A percentile compares a stretch with the other conserved stretches of the same genome.
Conservation (phyloP, 2,329 filamentous ascomycete species). For the Phaeosphaeriaceae sp. region DNA sequence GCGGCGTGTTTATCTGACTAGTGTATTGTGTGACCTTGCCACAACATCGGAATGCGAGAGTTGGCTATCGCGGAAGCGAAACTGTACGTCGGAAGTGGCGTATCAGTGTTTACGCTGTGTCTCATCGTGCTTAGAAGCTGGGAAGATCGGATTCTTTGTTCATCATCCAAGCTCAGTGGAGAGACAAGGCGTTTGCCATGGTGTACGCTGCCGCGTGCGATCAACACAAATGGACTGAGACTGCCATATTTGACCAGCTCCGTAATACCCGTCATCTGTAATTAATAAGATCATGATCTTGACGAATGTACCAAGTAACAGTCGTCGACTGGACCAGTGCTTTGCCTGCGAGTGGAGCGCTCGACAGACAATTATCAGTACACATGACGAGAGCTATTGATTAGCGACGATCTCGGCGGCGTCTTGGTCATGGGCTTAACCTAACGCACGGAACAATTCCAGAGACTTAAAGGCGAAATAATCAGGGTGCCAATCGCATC, state of each 20-base stretch:
- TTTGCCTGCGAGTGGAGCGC: slow-evolving; percentile 15
- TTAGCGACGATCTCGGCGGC: slow-evolving; percentile 32
- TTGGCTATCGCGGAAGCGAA: neutral
- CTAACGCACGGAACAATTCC: slow-evolving; percentile 24
- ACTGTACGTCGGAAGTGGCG: neutral
- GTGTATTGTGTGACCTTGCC: slow-evolving; percentile 11
- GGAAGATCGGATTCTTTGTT: neutral
- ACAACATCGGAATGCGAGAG: slow-evolving; percentile 12
- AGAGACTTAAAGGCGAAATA: neutral
- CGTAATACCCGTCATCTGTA: slow-evolving; percentile 13
- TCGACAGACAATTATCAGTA: slow-evolving; percentile 30
- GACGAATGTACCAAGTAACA: slow-evolving; percentile 16
- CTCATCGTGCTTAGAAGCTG: neutral
- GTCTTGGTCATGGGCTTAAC: slow-evolving; percentile 32
- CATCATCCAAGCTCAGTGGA: neutral
- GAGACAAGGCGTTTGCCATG: neutral
- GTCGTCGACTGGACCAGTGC: slow-evolving; percentile 19
- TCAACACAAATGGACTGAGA: slow-evolving; percentile 6
- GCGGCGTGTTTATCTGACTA: slow-evolving; percentile 4
- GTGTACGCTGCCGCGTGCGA: slow-evolving; percentile 2
- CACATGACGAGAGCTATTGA: slow-evolving; percentile 31
- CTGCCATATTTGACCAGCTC: slow-evolving; percentile 1
- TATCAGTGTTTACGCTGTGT: neutral
- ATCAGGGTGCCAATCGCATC: neutral
- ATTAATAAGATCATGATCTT: slow-evolving; percentile 6